Evolutionary conservation across 192 early-diverging fungal species (phyloP).

Genomic region (Podila verticillata): DNA sequence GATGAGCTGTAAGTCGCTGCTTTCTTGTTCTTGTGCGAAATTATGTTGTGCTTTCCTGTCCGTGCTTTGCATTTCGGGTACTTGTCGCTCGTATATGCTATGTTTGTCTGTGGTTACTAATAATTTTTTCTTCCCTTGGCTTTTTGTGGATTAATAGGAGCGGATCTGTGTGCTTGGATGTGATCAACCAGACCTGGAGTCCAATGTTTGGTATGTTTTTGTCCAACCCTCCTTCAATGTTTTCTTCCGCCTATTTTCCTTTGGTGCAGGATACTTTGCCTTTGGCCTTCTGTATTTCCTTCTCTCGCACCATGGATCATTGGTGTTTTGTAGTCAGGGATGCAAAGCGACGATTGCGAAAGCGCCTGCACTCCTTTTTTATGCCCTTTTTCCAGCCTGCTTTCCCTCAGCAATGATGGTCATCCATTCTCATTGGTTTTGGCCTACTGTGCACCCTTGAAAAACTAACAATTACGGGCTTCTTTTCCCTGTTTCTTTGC

Average conservation of each 20-base stretch:
- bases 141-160: constrained; percentile 63
- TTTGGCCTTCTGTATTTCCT: too few species aligned
- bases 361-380: too few species aligned
- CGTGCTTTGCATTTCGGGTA: neutral
- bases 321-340: too few species aligned
- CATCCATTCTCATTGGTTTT: neutral
- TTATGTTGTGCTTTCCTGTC: neutral
- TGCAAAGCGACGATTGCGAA: too few species aligned
- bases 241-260: neutral
- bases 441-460: too few species aligned
- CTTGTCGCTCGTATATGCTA: neutral
- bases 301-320: too few species aligned
- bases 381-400: too few species aligned
- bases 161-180: constrained; percentile 98
- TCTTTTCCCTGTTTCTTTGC: neutral
- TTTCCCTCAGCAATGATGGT: too few species aligned
- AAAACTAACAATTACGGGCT: neutral
- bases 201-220: constrained; percentile 92
- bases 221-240: neutral
- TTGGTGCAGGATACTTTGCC: neutral
- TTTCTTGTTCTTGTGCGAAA: neutral
- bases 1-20: constrained; percentile 85
- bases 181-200: constrained; percentile 99
- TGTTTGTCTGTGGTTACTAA: neutral
- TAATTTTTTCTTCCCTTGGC: neutral